These are phyloP conservation scores for Ballota nigra DNA, from an alignment of 257 asterid species.

Conservation along the genomic window DNA sequence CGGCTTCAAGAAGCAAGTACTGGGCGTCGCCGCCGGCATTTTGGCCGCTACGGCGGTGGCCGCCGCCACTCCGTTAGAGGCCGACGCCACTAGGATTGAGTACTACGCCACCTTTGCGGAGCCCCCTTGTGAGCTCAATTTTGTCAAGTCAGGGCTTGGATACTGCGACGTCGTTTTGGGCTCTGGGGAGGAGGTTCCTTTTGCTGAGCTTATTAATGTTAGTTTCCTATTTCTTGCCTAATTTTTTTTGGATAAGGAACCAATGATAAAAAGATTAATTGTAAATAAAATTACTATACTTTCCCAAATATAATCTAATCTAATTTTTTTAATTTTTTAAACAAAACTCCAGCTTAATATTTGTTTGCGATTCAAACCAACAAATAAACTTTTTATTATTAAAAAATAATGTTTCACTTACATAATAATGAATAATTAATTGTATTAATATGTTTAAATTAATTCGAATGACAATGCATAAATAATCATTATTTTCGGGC, in stretches of 20 bases:
- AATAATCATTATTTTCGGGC: too few relatives aligned
- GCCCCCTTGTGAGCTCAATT: constrained; percentile 76
- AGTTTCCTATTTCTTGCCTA: constrained; percentile 10
- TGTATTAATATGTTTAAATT: too few relatives aligned
- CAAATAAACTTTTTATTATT: too few relatives aligned
- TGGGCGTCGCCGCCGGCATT: constrained; percentile 61
- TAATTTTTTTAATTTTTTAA: too few relatives aligned
- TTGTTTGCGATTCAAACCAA: too few relatives aligned
- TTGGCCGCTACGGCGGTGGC: constrained; percentile 66
- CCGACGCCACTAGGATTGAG: constrained; percentile 78
- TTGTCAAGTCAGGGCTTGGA: constrained; percentile 77
- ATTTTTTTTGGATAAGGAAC: background rate
- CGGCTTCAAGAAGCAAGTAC: constrained; percentile 41
- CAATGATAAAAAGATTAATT: background rate
- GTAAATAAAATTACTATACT: too few relatives aligned
- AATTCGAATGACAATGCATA: too few relatives aligned
- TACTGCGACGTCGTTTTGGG: constrained; percentile 80
- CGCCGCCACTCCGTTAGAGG: constrained; percentile 58
- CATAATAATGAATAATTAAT: too few relatives aligned
- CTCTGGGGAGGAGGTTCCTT: constrained; percentile 72
- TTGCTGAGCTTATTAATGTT: constrained; percentile 67
- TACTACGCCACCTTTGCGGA: constrained; percentile 83
- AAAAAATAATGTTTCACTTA: too few relatives aligned
- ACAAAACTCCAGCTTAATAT: too few relatives aligned
- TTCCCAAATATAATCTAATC: too few relatives aligned